Conservation (phyloP, 1,284 basidiomycete species). For the Ceratobasidium sp. region DNA sequence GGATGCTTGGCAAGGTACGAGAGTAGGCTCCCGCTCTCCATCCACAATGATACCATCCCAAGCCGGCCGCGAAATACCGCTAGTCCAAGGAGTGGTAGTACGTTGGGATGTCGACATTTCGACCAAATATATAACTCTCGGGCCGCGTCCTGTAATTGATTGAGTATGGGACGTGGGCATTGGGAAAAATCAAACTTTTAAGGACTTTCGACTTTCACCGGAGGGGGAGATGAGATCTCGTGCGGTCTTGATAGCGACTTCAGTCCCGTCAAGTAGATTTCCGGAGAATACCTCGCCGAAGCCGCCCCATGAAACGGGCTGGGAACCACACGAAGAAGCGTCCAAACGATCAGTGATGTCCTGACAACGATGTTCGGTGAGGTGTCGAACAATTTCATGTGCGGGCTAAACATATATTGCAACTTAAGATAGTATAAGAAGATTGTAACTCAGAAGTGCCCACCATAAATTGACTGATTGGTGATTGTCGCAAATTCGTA, state of each 20-base stretch:
- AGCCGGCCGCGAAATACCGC: neutral
- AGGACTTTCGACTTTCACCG: neutral
- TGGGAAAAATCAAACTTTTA: neutral
- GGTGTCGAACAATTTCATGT: neutral
- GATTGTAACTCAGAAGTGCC: neutral
- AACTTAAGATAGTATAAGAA: neutral
- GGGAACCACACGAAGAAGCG: neutral
- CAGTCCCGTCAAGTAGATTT: neutral
- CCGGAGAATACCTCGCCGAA: slow-evolving; percentile 19
- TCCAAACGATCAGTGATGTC: neutral
- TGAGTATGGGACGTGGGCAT: neutral
- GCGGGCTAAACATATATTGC: neutral
- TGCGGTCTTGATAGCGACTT: slow-evolving; percentile 2
- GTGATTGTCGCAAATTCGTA: neutral
- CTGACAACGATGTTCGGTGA: slow-evolving; percentile 7
- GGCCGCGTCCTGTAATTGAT: neutral
- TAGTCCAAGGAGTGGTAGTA: slow-evolving; percentile 5
- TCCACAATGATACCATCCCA: slow-evolving; percentile 34
- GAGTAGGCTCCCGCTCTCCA: slow-evolving; percentile 9
- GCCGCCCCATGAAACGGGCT: neutral
- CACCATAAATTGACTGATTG: slow-evolving; percentile 1
- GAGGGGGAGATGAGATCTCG: neutral
- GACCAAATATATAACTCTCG: slow-evolving; percentile 28
- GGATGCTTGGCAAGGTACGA: neutral
- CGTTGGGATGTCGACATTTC: slow-evolving; percentile 10